phyloP scores from a whole-genome alignment of 2,329 filamentous ascomycete species.

The Trichoderma simmonsii region DNA sequence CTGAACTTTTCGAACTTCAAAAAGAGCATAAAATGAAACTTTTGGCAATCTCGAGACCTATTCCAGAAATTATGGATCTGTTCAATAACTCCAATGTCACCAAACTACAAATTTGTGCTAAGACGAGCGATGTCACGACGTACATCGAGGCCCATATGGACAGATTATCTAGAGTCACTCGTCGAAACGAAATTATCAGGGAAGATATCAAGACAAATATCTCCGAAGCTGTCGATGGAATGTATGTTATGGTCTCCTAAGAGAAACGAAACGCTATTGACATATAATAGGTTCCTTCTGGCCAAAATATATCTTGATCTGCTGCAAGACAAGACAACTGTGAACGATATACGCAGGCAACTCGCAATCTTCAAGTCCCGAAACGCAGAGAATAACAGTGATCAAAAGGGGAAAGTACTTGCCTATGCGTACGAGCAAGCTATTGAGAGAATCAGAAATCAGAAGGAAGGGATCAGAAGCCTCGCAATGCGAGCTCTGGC shows the following conservation, averaged over 20 bases:
- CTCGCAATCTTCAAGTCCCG: neutral
- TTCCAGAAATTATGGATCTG: neutral
- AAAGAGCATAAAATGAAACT: neutral
- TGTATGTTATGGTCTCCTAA: neutral
- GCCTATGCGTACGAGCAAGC: neutral
- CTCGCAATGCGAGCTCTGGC: neutral
- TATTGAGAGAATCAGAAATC: neutral
- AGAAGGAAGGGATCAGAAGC: neutral
- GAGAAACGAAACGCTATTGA: neutral
- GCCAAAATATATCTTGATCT: neutral
- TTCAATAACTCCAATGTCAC: neutral
- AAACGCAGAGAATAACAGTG: neutral
- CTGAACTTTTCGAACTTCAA: neutral
- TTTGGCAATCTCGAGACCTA: neutral
- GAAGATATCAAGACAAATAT: neutral
- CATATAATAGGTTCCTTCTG: neutral
- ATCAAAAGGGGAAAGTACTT: neutral
- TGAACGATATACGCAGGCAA: neutral
- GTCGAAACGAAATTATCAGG: accelerated
- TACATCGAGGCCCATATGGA: neutral
- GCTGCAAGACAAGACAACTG: neutral
- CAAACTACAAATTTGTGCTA: neutral
- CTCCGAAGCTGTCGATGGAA: neutral
- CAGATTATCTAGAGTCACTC: neutral
- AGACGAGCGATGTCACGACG: neutral